Evolutionary conservation across 129 eudicot species (phyloP), one percentile per base, ranked within the genome.

Genomic region (Smallanthus sonchifolius): DNA sequence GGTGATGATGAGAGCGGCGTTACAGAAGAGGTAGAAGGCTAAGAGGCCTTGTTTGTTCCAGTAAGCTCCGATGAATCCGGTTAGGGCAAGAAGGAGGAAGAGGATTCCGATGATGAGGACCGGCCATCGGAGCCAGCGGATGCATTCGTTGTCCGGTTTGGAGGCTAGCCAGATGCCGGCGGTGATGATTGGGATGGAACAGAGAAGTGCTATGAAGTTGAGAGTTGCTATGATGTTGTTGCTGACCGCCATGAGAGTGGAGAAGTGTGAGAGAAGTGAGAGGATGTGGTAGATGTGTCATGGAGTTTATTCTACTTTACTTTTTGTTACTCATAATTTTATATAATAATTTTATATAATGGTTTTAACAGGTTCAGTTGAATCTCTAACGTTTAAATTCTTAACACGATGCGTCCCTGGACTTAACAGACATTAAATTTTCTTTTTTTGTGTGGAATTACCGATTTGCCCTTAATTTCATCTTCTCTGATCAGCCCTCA

Each of bases 91-190:
- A 7, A 88, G 55, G 62, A 94, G 86, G 80, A 94, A 74, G 40
- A 85, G 76, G 64, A 88, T 57, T 6, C 98, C 98, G 61, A 90
- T 65, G 73, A 86, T 82, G 80, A 94, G 75, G 16, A 94, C 89
- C 34, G 97, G 97, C 86, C 92, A 94, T 1, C 97, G 89, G 84
- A 94, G 90, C 89, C 95, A 86, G 65, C 79, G 92, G 85, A 94
- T 84, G 81, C 97, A 94, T 76, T 86, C 96, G 84, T 86, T 90
- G 86, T 90, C 97, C 10, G 87, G 89, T 69, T 90, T 86, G 4
- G 98, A 85, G 15, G 98, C 91, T 36, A 94, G 89, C 97, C 97
- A 94, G 64, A 88, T 84, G 64, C 96, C 98, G 72, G 97, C 72
- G 73, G 98, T 72, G 61, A 90, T 84, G 76, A 93, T 86, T 39